A percentile compares a stretch with the other conserved stretches of the same genome.
phyloP scores from a whole-genome alignment of 164 flowering plant genomes.

The Annona squamosa region DNA sequence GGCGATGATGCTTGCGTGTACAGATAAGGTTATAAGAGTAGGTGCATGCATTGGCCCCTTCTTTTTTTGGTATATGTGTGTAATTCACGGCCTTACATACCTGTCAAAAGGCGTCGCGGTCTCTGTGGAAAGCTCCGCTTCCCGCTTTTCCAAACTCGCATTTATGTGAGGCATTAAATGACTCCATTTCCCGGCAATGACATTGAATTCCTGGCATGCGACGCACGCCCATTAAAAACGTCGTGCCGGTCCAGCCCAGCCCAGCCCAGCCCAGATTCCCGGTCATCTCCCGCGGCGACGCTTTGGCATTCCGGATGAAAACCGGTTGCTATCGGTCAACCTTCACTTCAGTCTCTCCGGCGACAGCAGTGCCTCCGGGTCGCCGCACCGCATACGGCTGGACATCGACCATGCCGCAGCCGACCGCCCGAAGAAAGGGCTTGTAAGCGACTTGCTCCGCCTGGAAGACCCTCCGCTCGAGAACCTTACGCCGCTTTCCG shows the following conservation, averaged over 20 bases:
- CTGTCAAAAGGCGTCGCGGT: neutral
- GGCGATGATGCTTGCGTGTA: neutral
- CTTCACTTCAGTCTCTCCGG: slow-evolving; percentile 63
- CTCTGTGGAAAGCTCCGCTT: neutral
- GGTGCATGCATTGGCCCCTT: no score
- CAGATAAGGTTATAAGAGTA: neutral
- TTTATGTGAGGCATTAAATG: slow-evolving; percentile 5
- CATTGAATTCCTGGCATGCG: slow-evolving; percentile 10
- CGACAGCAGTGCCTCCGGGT: slow-evolving; percentile 88
- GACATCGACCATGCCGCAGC: slow-evolving; percentile 50
- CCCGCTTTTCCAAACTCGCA: neutral
- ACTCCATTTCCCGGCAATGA: neutral
- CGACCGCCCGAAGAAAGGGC: slow-evolving; percentile 66
- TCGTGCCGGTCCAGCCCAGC: neutral
- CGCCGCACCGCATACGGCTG: slow-evolving; percentile 85
- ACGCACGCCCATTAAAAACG: slow-evolving; percentile 1
- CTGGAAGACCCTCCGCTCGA: slow-evolving; percentile 50
- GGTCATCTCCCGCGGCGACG: neutral
- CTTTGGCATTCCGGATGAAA: neutral
- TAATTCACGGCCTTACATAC: neutral
- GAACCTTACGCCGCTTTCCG: slow-evolving; percentile 56
- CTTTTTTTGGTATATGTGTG: neutral
- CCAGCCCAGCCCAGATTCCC: neutral
- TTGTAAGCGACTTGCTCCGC: slow-evolving; percentile 65
- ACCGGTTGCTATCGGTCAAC: slow-evolving; percentile 4